phyloP scores from a whole-genome alignment of 371 early-diverging fungal species.

The Apophysomyces variabilis region DNA sequence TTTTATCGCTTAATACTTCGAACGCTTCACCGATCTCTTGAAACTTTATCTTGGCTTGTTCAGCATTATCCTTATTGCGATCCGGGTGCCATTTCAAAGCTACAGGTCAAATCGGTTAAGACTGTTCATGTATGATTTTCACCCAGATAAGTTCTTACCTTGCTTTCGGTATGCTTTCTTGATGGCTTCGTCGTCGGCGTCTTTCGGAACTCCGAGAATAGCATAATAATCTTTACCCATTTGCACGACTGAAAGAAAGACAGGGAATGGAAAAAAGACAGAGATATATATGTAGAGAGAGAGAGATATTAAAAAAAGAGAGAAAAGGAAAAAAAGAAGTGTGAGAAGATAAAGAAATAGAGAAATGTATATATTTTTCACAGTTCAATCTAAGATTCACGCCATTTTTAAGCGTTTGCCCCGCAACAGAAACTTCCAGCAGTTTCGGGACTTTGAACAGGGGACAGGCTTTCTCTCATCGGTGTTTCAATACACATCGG shows the following conservation, averaged over 20 bases:
- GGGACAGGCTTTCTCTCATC: no score
- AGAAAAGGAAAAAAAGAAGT: background rate
- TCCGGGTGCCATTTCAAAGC: constrained; percentile 60
- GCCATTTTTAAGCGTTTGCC: constrained; percentile 4
- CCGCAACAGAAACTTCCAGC: constrained; percentile 1
- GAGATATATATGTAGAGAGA: no score
- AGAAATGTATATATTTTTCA: background rate
- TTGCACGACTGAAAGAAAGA: constrained; percentile 9
- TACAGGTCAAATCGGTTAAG: constrained; percentile 7
- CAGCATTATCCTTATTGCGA: constrained; percentile 49
- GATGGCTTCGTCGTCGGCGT: constrained; percentile 84
- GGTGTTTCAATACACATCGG: no score
- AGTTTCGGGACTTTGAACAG: background rate
- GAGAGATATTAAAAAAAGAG: constrained; percentile 7
- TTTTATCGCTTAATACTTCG: constrained; percentile 93
- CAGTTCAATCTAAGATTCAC: background rate
- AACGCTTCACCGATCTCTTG: constrained; percentile 87
- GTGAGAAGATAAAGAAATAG: constrained; percentile 12
- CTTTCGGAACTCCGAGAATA: constrained; percentile 84
- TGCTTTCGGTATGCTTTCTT: constrained; percentile 93
- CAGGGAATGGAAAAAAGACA: background rate
- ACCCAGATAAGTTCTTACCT: constrained; percentile 27
- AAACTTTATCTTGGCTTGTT: constrained; percentile 33
- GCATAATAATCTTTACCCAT: constrained; percentile 95
- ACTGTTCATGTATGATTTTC: background rate